A percentile compares a stretch with the other conserved stretches of the same genome.
These are phyloP conservation scores for Linnemannia schmuckeri DNA, from an alignment of 192 early-diverging fungal genomes.

Conservation along the genomic window DNA sequence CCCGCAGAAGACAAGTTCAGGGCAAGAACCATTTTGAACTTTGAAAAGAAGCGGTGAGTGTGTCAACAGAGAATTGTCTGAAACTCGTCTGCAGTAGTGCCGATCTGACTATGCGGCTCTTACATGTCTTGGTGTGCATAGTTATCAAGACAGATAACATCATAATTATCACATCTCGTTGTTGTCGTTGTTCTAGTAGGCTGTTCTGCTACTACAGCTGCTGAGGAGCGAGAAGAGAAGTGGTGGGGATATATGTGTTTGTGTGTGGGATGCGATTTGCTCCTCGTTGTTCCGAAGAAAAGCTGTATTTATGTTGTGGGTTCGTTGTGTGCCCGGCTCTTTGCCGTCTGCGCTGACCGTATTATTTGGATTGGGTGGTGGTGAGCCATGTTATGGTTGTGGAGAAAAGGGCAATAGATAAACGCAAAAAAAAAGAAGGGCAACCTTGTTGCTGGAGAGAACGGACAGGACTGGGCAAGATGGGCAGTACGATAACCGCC, in stretches of 20 bases:
- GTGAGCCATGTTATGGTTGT: slow-evolving; percentile 1
- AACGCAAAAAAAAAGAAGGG: not conserved
- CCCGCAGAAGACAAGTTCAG: not conserved
- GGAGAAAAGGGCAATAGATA: not conserved
- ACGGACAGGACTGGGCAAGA: not conserved
- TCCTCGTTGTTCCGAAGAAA: slow-evolving; percentile 5
- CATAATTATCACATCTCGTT: no score
- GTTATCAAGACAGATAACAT: no score
- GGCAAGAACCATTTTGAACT: not conserved
- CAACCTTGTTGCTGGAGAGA: slow-evolving; percentile 4
- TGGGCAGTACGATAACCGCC: not conserved
- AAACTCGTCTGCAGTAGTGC: no score
- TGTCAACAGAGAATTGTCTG: not conserved
- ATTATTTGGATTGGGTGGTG: not conserved
- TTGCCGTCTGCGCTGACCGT: not conserved
- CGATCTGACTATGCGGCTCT: no score
- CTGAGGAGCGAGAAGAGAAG: not conserved
- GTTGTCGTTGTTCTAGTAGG: no score
- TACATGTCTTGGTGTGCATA: no score
- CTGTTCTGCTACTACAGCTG: no score
- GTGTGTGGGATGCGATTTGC: not conserved
- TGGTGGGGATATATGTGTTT: not conserved
- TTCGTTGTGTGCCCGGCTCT: slow-evolving; percentile 2
- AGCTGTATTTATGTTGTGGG: not conserved
- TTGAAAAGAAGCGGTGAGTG: not conserved